These are phyloP conservation scores for Saccharum officinarum DNA, from an alignment of 176 grass and related monocot genomes.

Conservation along the genomic window DNA sequence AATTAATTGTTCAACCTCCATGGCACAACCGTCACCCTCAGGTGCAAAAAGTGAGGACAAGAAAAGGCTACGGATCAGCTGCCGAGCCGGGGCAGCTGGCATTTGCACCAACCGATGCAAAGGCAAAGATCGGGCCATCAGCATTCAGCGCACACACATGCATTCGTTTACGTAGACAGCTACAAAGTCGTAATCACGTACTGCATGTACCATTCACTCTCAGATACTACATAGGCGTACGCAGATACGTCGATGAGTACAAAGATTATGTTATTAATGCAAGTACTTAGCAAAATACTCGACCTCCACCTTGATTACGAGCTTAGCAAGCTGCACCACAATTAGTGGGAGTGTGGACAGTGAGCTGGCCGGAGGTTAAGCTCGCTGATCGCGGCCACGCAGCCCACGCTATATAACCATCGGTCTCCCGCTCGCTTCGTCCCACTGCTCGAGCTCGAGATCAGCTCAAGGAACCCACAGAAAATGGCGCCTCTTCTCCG, in stretches of 20 bases:
- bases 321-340: not conserved
- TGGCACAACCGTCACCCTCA: conserved; percentile 3
- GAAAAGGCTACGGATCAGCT: not conserved
- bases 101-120: conserved; percentile 37
- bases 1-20: conserved; percentile 36
- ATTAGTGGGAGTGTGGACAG: not conserved
- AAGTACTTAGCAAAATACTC: not conserved
- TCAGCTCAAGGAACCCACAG: not conserved
- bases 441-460: conserved; percentile 42
- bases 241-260: conserved; percentile 3
- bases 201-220: not conserved
- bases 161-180: not conserved
- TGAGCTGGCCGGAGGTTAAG: conserved; percentile 27
- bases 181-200: not conserved
- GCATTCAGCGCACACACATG: not conserved
- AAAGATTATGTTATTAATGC: not conserved
- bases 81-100: conserved; percentile 28
- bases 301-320: not conserved
- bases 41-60: not conserved
- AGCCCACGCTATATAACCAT: conserved; percentile 36
- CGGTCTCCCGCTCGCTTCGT: conserved; percentile 41
- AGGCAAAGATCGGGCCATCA: not conserved
- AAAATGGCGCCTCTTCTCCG: conserved; percentile 45
- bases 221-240: not conserved
- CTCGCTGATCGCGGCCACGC: conserved; percentile 3